These are phyloP conservation scores for Anisodus tanguticus DNA, from an alignment of 257 asterid species.

Conservation along the genomic window DNA sequence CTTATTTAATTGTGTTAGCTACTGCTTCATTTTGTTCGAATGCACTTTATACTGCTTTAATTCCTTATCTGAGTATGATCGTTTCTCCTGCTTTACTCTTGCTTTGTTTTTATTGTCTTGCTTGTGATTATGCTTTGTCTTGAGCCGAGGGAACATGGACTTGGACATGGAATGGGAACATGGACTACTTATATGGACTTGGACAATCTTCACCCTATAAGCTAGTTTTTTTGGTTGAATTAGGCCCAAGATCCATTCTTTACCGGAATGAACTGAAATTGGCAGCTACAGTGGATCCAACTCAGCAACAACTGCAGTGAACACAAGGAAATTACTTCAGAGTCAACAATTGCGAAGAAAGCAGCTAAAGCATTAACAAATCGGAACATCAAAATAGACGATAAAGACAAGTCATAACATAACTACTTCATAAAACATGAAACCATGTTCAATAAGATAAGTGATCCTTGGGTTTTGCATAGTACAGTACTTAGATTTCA, in stretches of 20 bases:
- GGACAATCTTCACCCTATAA: background rate
- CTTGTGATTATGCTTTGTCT: too few species aligned
- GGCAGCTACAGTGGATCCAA: conserved; percentile 45
- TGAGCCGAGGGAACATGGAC: too few species aligned
- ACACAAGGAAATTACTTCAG: conserved; percentile 18
- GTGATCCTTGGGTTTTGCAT: background rate
- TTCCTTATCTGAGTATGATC: too few species aligned
- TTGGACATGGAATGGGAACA: too few species aligned
- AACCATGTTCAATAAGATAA: background rate
- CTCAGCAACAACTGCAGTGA: conserved; percentile 58
- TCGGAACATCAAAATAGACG: background rate
- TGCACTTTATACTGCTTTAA: too few species aligned
- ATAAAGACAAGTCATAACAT: background rate
- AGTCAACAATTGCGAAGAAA: background rate
- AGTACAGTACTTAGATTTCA: background rate
- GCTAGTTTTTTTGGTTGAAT: background rate
- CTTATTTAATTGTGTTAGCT: too few species aligned
- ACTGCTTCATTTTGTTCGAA: too few species aligned
- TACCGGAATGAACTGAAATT: conserved; percentile 64
- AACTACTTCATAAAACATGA: background rate
- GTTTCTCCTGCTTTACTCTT: too few species aligned
- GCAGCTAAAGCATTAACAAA: background rate
- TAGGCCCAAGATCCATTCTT: too few species aligned
- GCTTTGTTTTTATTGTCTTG: too few species aligned
- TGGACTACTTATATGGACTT: background rate